Conservation (phyloP, 108 stramenopile species). For the Cyclotella kingstonii region DNA sequence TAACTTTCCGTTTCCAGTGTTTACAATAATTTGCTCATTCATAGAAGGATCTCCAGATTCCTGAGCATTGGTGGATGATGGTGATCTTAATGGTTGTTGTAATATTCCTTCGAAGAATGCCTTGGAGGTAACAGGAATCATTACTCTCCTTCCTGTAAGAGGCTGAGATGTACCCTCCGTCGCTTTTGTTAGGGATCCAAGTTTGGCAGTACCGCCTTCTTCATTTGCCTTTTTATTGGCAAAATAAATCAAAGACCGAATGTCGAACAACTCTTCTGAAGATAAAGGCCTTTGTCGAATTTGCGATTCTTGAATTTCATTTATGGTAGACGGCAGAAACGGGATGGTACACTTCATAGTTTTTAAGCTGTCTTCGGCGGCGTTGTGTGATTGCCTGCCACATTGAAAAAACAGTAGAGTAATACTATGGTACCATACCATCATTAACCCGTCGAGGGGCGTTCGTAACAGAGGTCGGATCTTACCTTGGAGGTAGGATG, state of each 20-base stretch:
- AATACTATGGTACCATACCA: too few relatives aligned
- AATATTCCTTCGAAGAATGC: slow-evolving; percentile 45
- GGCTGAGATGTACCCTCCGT: not conserved
- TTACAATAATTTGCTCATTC: slow-evolving; percentile 11
- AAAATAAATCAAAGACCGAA: slow-evolving; percentile 13
- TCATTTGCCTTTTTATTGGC: not conserved
- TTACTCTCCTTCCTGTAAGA: slow-evolving; percentile 17
- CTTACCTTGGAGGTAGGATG: too few relatives aligned
- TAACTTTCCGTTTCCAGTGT: slow-evolving; percentile 9
- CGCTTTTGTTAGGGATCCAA: not conserved
- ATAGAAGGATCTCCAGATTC: not conserved
- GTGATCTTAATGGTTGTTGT: slow-evolving; percentile 8
- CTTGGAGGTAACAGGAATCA: slow-evolving; percentile 40
- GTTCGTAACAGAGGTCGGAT: too few relatives aligned
- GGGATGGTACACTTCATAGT: too few relatives aligned
- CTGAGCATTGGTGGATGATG: too few relatives aligned
- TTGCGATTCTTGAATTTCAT: too few relatives aligned
- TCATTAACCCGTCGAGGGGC: too few relatives aligned
- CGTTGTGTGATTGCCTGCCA: too few relatives aligned
- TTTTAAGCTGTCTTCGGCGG: too few relatives aligned
- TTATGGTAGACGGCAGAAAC: too few relatives aligned
- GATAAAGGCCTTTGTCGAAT: too few relatives aligned
- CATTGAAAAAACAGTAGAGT: too few relatives aligned
- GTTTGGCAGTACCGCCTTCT: not conserved
- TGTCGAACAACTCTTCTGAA: slow-evolving; percentile 13